Evolutionary conservation across 345 rosid genomes (phyloP).

Genomic region (Triadica sebifera): DNA sequence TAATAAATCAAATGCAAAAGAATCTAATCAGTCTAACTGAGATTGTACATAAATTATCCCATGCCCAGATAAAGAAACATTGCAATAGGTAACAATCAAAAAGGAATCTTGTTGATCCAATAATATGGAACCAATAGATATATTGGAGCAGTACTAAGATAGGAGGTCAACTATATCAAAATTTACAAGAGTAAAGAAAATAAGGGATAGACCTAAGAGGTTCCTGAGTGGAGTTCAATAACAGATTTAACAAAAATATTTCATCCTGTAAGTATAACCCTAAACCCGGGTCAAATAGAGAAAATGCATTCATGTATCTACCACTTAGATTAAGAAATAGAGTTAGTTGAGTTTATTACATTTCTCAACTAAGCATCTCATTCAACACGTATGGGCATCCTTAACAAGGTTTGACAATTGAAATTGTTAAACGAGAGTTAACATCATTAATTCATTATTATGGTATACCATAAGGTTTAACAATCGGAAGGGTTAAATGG

Average conservation of each 20-base stretch:
- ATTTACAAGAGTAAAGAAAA: background rate
- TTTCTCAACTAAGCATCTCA: background rate
- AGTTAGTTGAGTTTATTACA: background rate
- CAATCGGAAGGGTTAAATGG: background rate
- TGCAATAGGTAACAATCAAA: background rate
- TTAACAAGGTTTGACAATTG: background rate
- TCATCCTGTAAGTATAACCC: background rate
- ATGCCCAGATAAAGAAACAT: background rate
- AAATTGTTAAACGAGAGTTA: background rate
- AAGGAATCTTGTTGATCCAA: background rate
- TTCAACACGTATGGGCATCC: background rate
- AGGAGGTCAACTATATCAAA: background rate
- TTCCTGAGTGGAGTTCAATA: background rate
- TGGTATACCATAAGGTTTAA: too few species aligned
- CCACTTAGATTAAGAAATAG: background rate
- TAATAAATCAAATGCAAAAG: background rate
- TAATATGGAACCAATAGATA: background rate
- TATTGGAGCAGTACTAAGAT: background rate
- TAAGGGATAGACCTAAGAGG: background rate
- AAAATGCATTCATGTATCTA: background rate
- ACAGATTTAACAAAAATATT: background rate
- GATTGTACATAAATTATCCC: background rate
- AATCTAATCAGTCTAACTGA: background rate
- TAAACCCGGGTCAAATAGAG: background rate
- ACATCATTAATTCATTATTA: too few species aligned